Base-by-base conservation (phyloP, 2,329 filamentous ascomycete genomes). In the Stagonosporopsis tanaceti region DNA sequence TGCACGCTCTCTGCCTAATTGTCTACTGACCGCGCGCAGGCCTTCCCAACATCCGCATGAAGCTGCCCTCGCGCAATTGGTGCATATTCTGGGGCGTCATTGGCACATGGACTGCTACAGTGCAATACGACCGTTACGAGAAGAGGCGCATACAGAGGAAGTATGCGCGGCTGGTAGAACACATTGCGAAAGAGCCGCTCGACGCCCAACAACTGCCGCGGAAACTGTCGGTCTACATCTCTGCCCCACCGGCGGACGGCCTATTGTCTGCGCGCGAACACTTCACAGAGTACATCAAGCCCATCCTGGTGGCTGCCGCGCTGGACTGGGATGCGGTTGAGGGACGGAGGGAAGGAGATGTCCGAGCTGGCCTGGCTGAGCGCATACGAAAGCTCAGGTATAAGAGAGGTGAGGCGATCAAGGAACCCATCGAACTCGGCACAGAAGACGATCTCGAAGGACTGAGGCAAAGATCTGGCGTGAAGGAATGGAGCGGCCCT, bases 271-370 rank as follows among this genome's bases (percentile, higher is more conserved):
- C 93, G n/a, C 90, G 96, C 68, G 93, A 98, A 66, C 93, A 98
- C 78, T 99, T 97, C 77, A 89, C 93, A 70, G 92, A 97, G 75
- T 99, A 97, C 73, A 86, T 97, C 40, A 98, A 98, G 81, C 95
- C 95, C 1, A 85, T 99, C 25, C 80, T 99, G 37, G 91, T 95
- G 4, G 90, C 92, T 2, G 94, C 92, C 1, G 93, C 93, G 0
- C 80, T 98, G 71, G 95, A 99, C 76, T 98, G 96, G 88, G 94
- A 97, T 69, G 96, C 97, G 55, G 86, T 98, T 6, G 94, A 98
- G 78, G 95, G 94, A 5, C 84, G 93, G 50, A 89, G 89, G 73
- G 91, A 97, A 80, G 95, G 95, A n/a, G 94, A 99, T 72, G 87
- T 99, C 41, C 84, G 95, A 60, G 93, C 91, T 50, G 91, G 89